Evolutionary conservation across 768 basidiomycete genomes (phyloP), one percentile per base, ranked within the genome.

Genomic region (Coprinopsis sp.): DNA sequence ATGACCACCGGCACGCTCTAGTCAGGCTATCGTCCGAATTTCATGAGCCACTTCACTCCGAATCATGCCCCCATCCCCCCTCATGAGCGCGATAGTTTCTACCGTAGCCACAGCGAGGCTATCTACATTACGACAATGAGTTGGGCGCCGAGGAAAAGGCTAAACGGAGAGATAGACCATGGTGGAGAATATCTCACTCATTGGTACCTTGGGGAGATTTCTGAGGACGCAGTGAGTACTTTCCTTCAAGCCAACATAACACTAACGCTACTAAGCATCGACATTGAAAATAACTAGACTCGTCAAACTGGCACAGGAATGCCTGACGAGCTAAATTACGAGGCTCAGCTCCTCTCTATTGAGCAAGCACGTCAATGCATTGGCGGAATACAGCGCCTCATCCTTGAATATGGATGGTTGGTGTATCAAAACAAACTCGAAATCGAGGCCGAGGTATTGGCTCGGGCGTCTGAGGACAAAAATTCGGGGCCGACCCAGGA

Each of bases 191-290:
- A 84, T 55, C 51, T 81, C 22, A 71, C 68, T 7, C 72, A 69
- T 37, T 84, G 75, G 76, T 81, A 71, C 51, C 68, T 72, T n/a
- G 78, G 76, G 4, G 64, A 72, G 55, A 80, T 83, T 29, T 50
- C 67, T 0, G 70, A 62, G 5, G 70, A 78, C 49, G 78, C 79
- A 30, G 78, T 82, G 53, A 22, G 76, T 67, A 18, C 7, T 22
- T 23, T 23, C 25, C 11, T 25, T 38, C 29, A 18, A 4, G n/a
- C n/a, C n/a, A n/a, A n/a, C n/a, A 4, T 25, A 38, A 43, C 25
- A 30, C 33, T 23, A 7, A 13, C 27, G 14, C 6, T 24, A 5
- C 16, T 39, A 37, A 30, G 21, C 4, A 22, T 25, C 16, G 6
- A 4, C 13, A 5, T 19, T 25, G 13, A 30, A 8, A 6, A 44